A percentile compares a stretch with the other conserved stretches of the same genome.
Evolutionary conservation across 1,284 basidiomycete genomes (phyloP).

Genomic region (Irpex rosettiformis): DNA sequence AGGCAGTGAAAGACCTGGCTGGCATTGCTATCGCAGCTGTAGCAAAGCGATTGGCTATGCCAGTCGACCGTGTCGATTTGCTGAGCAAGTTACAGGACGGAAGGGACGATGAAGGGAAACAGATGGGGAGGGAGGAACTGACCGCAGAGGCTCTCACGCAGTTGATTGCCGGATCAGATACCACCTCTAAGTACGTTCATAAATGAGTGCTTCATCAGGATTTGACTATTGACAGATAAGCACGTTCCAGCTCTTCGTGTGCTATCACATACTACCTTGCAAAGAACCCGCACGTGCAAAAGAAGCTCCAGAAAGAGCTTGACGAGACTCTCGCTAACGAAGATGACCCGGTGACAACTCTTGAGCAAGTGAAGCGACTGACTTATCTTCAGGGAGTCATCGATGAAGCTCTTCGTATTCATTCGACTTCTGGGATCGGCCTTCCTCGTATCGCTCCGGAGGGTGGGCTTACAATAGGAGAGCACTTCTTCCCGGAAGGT

Average conservation of each 20-base stretch:
- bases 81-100: conserved; percentile 77
- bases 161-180: conserved; percentile 83
- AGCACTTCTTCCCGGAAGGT: conserved; percentile 66
- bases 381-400: conserved; percentile 81
- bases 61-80: conserved; percentile 72
- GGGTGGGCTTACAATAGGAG: conserved; percentile 60
- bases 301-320: conserved; percentile 76
- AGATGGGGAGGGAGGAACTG: conserved; percentile 76
- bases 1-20: conserved; percentile 71
- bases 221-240: conserved; percentile 1
- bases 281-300: conserved; percentile 59
- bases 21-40: conserved; percentile 85
- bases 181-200: conserved; percentile 71
- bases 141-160: conserved; percentile 87
- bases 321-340: conserved; percentile 66
- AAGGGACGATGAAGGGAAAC: conserved; percentile 75
- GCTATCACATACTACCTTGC: conserved; percentile 85
- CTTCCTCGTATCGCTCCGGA: conserved; percentile 76
- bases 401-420: conserved; percentile 77
- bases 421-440: conserved; percentile 79
- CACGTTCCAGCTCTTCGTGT: conserved; percentile 62
- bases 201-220: not conserved
- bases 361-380: conserved; percentile 63
- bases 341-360: conserved; percentile 51
- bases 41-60: conserved; percentile 63